Conservation (phyloP, 164 flowering plant genomes). For the Nelumbo lutea region DNA sequence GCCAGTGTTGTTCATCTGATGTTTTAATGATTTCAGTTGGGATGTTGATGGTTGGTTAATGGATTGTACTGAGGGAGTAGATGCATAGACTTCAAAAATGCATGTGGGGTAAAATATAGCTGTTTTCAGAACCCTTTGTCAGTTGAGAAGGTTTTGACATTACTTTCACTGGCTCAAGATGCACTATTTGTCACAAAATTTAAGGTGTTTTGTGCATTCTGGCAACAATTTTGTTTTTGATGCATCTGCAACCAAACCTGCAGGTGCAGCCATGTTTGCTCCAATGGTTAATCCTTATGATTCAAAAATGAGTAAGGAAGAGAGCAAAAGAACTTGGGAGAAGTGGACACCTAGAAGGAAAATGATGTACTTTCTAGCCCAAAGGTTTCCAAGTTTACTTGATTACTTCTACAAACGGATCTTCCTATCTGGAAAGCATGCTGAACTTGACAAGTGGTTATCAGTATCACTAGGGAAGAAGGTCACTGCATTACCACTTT, state of each 20-base stretch:
- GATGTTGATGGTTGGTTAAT: too few relatives aligned
- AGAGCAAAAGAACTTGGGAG: constrained; percentile 62
- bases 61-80: too few relatives aligned
- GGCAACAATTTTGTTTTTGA: too few relatives aligned
- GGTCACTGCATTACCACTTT: constrained; percentile 30
- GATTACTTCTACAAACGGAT: constrained; percentile 56
- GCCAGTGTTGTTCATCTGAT: too few relatives aligned
- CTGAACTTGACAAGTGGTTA: constrained; percentile 61
- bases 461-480: constrained; percentile 55
- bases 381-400: constrained; percentile 67
- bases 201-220: background rate
- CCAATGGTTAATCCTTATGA: constrained; percentile 92
- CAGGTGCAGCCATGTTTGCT: constrained; percentile 88
- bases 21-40: too few relatives aligned
- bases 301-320: constrained; percentile 78
- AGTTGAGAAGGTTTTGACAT: background rate
- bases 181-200: background rate
- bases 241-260: background rate
- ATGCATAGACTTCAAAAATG: too few relatives aligned
- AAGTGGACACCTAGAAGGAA: constrained; percentile 67
- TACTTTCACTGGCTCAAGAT: background rate
- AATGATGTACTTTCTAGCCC: constrained; percentile 61
- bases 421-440: constrained; percentile 82
- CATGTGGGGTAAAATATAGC: too few relatives aligned
- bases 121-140: too few relatives aligned